Evolutionary conservation across 1,139 yeast species (phyloP), one percentile per base, ranked within the genome.

Genomic region (Lodderomyces jiufengensis): DNA sequence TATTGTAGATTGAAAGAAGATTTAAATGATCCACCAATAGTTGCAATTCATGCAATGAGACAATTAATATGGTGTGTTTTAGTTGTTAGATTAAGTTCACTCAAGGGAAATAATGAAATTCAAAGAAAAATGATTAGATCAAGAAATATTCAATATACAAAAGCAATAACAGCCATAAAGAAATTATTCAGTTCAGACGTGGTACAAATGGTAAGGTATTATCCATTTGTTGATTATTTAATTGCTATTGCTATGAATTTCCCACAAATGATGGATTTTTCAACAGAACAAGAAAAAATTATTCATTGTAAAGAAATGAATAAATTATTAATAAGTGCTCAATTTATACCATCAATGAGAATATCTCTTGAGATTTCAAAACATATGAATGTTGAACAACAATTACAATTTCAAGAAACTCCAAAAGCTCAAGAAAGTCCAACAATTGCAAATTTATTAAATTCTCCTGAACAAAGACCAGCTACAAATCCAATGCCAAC

Each of bases 1-100:
- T 46, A 48, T 34, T 51, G 55, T 36, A 34, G 38, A 29, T 34
- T 48, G 16, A 44, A 46, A 24, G 24, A 34, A 9, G 32, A 36
- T 14, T n/a, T 32, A 2, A 27, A 42, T 6, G 52, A 54, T 3
- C 51, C 54, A 16, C 40, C 45, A 24, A 37, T 49, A 5, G 37
- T 49, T n/a, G 45, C 43, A 27, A 29, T 50, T 13, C 51, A 50
- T 34, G 38, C 49, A 15, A 34, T 42, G n/a, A 37, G 39, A 20
- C 43, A 46, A 15, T 35, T 51, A 22, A 39, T 45, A 9, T 53
- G 57, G 57, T 52, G 55, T 38, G 42, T 48, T 3, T 37, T 53
- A 26, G 48, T 52, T 2, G 49, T 50, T 6, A 35, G 57, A 25
- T 42, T 53, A 21, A 45, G 50, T 32, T 41, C 46, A 16, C 30